Evolutionary conservation across 179 eudicot genomes (phyloP).

Genomic region (Beta macrorhiza): DNA sequence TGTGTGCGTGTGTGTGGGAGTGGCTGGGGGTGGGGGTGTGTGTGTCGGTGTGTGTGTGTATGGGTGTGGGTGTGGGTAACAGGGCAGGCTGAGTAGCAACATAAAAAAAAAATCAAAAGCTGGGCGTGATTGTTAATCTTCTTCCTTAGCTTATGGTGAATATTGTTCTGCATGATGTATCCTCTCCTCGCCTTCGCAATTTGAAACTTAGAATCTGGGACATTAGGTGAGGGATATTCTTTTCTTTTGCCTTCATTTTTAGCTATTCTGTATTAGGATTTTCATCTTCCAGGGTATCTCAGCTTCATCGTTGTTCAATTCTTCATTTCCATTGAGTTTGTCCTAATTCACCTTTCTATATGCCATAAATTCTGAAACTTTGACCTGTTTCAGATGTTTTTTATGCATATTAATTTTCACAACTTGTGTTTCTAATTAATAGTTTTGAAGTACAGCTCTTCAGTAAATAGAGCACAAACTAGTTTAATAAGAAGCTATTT

Average conservation of each 20-base stretch:
- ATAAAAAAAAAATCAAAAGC: too few relatives aligned
- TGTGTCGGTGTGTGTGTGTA: too few relatives aligned
- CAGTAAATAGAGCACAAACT: not conserved
- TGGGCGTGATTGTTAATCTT: too few relatives aligned
- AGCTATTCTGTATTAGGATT: not conserved
- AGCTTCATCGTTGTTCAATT: not conserved
- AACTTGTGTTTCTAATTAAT: not conserved
- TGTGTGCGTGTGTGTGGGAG: too few relatives aligned
- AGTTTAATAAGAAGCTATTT: not conserved
- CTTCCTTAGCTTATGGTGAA: too few relatives aligned
- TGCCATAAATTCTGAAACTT: not conserved
- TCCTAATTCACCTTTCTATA: not conserved
- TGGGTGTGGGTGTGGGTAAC: too few relatives aligned
- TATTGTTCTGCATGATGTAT: not conserved
- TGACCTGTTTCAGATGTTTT: not conserved
- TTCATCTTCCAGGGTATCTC: not conserved
- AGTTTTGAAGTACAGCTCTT: not conserved
- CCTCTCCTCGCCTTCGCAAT: not conserved
- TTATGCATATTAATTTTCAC: not conserved
- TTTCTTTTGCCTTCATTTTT: not conserved
- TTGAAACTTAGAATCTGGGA: not conserved
- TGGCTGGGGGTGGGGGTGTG: too few relatives aligned
- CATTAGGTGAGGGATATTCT: not conserved
- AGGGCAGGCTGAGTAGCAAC: too few relatives aligned
- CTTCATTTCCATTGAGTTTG: not conserved